Percentiles rank a stretch among this genome's conserved stretches.
These are phyloP conservation scores for Funneliformis caledonium DNA, from an alignment of 371 early-diverging fungal species.

Conservation along the genomic window DNA sequence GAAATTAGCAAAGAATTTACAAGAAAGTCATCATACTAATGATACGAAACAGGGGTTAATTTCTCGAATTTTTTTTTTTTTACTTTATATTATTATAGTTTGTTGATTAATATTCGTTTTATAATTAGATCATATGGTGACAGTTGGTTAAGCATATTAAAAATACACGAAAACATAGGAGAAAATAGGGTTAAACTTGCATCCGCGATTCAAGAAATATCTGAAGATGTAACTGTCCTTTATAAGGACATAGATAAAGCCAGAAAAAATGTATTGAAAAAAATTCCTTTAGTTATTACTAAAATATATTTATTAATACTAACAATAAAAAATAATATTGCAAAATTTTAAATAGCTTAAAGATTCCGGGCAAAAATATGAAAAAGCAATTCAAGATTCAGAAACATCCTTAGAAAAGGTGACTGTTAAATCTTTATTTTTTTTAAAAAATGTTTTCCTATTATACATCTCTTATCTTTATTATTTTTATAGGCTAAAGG, in stretches of 20 bases:
- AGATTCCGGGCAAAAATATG: conserved; percentile 72
- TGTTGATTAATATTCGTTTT: background rate
- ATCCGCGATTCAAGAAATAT: conserved; percentile 59
- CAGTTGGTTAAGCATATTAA: conserved; percentile 58
- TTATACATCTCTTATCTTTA: background rate
- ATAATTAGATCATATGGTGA: conserved; percentile 58
- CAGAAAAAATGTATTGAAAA: conserved; percentile 67
- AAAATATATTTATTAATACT: background rate
- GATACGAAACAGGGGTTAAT: conserved; percentile 50
- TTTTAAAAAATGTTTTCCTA: conserved; percentile 7
- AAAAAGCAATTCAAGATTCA: conserved; percentile 65
- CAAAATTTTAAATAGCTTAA: conserved; percentile 58
- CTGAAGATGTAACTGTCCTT: conserved; percentile 70
- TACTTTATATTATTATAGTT: background rate
- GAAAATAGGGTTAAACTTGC: conserved; percentile 69
- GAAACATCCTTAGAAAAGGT: conserved; percentile 78
- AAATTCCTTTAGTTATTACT: background rate
- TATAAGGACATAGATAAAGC: conserved; percentile 78
- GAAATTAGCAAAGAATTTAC: conserved; percentile 50
- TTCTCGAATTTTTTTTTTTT: background rate
- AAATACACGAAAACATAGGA: conserved; percentile 78
- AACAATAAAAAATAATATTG: background rate
- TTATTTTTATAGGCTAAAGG: conserved; percentile 54
- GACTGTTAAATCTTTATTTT: conserved; percentile 12
- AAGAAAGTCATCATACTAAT: conserved; percentile 50